Evolutionary conservation across 192 early-diverging fungal species (phyloP), one percentile per base, ranked within the genome.

Genomic region (Globomyces pollinis-pini): DNA sequence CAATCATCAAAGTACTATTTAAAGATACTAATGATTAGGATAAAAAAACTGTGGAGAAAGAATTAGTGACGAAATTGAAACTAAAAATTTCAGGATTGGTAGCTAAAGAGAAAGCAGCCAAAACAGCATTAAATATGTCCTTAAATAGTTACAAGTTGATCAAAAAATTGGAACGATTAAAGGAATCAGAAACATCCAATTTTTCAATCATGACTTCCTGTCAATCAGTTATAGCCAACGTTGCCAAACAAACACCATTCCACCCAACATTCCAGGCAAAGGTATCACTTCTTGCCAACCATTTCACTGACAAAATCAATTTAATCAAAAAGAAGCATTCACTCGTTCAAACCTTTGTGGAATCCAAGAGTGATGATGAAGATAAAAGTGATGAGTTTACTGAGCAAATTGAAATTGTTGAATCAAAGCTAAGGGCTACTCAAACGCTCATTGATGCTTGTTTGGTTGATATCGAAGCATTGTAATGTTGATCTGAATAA

Each of bases 351-450:
- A 41, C 21, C 9, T 55, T 55, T n/a, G 33, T 55, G 8, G 53
- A 55, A 24, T 55, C 53, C 28, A 55, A 55, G 30, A 41, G 38
- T 5, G 53, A 55, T 12, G 33, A 55, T n/a, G 53, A 55, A 21
- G 38, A 39, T 15, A 39, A 39, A 39, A 15, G 38, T n/a, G 38
- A 15, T 20, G 38, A 15, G 38, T 20, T 39, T 15, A n/a, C 38
- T 20, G 20, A 39, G 20, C 38, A 39, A 20, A 15, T 39, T 15
- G 38, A 39, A 39, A 39, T 20, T 20, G 15, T 39, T 39, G 38
- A 39, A n/a, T n/a, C n/a, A n/a, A n/a, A n/a, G n/a, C n/a, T n/a
- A n/a, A n/a, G n/a, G n/a, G n/a, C n/a, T n/a, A n/a, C n/a, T n/a
- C n/a, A n/a, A n/a, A n/a, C n/a, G n/a, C n/a, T n/a, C n/a, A n/a